Percentiles rank a stretch among this genome's conserved stretches.
Evolutionary conservation across 2,329 filamentous ascomycete genomes (phyloP).

Genomic region (Dissoconium aciculare): DNA sequence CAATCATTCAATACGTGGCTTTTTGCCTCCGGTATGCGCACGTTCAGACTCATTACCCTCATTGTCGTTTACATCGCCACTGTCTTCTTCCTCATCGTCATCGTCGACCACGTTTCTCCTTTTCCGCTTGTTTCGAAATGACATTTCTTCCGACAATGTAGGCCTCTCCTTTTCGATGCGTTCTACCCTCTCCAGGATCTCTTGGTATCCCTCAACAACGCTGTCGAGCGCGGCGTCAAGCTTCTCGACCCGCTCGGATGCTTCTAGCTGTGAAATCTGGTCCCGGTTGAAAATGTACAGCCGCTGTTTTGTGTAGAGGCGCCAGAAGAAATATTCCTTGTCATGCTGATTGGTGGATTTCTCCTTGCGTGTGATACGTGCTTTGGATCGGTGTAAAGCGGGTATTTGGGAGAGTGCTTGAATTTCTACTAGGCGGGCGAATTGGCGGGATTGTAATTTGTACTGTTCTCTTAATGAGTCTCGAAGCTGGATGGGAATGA

Average conservation of each 20-base stretch:
- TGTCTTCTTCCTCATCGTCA: conserved; percentile 13
- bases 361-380: conserved; percentile 29
- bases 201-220: conserved; percentile 59
- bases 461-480: conserved; percentile 43
- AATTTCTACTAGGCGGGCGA: conserved; percentile 60
- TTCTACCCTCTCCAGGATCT: conserved; percentile 40
- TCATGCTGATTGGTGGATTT: conserved; percentile 42
- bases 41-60: not conserved
- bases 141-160: conserved; percentile 7
- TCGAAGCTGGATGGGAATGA: conserved; percentile 41
- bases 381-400: conserved; percentile 32
- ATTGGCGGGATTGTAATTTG: conserved; percentile 67
- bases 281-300: conserved; percentile 64
- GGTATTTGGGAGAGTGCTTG: conserved; percentile 48
- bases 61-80: conserved; percentile 6
- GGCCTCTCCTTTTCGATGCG: conserved; percentile 20
- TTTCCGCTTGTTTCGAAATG: conserved; percentile 11
- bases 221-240: conserved; percentile 52
- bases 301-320: conserved; percentile 59
- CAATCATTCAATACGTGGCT: too few species aligned
- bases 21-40: not conserved
- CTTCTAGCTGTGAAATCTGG: conserved; percentile 53
- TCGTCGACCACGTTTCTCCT: conserved; percentile 12
- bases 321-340: conserved; percentile 55
- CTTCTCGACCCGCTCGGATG: conserved; percentile 53